phyloP scores from a whole-genome alignment of 2,329 filamentous ascomycete genomes.

The Ophiocordyceps sinensis region DNA sequence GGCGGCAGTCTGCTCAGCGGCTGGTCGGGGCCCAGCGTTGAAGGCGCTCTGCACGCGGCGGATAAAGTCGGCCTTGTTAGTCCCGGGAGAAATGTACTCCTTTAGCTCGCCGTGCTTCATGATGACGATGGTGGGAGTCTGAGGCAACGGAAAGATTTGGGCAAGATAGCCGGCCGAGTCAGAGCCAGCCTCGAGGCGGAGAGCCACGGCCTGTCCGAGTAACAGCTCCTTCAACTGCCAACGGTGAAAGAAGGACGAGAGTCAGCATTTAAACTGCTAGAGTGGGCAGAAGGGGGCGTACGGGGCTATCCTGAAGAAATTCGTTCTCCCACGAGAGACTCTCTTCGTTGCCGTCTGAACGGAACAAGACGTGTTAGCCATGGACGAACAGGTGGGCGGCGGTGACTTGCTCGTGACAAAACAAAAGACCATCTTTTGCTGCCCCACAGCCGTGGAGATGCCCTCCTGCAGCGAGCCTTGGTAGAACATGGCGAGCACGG shows the following conservation, averaged over 20 bases:
- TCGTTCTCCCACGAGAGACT: conserved; percentile 61
- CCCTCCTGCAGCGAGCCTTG: conserved; percentile 66
- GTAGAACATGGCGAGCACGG: conserved; percentile 57
- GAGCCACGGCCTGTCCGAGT: conserved; percentile 46
- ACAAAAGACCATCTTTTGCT: conserved; percentile 68
- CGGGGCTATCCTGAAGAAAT: conserved; percentile 43
- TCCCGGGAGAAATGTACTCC: conserved; percentile 57
- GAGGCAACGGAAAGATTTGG: conserved; percentile 68
- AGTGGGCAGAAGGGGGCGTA: conserved; percentile 17
- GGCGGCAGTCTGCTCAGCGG: background rate
- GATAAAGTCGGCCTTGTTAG: conserved; percentile 51
- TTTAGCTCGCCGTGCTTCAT: conserved; percentile 68
- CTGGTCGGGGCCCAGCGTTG: conserved; percentile 9
- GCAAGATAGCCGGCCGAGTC: conserved; percentile 70
- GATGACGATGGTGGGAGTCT: conserved; percentile 64
- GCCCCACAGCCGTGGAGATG: conserved; percentile 58
- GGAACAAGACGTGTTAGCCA: background rate
- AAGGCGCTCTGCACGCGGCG: conserved; percentile 23
- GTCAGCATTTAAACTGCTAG: conserved; percentile 1
- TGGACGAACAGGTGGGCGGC: background rate
- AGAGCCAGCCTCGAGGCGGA: conserved; percentile 58
- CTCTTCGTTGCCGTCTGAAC: conserved; percentile 52
- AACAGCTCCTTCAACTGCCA: conserved; percentile 41
- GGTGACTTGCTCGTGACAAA: conserved; percentile 57
- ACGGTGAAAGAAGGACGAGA: background rate